A percentile compares a stretch with the other conserved stretches of the same genome.
These are phyloP conservation scores for Avena sativa DNA, from an alignment of 176 grass and related monocot species.

Conservation along the genomic window DNA sequence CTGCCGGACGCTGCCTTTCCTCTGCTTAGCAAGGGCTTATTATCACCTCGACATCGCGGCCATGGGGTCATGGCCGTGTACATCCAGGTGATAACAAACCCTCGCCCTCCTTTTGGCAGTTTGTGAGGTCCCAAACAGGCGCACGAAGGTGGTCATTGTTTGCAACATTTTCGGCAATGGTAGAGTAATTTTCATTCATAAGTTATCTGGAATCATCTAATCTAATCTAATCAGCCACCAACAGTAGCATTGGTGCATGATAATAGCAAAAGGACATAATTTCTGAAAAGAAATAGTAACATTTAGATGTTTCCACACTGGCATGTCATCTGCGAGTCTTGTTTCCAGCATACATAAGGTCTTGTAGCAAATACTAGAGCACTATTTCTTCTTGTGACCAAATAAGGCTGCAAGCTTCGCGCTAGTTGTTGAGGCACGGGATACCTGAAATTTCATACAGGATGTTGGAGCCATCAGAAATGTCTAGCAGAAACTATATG, in stretches of 20 bases:
- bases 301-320: background rate
- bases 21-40: too few species aligned
- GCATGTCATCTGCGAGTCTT: background rate
- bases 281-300: background rate
- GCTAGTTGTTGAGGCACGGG: background rate
- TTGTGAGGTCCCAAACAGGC: too few species aligned
- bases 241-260: too few species aligned
- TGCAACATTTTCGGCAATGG: background rate
- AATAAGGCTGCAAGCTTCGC: background rate
- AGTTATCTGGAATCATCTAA: background rate
- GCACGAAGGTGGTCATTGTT: background rate
- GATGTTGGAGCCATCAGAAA: background rate
- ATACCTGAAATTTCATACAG: background rate
- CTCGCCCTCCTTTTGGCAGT: too few species aligned
- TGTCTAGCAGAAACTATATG: background rate
- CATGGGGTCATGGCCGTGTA: too few species aligned
- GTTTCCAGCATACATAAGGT: background rate
- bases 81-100: too few species aligned
- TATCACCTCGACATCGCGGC: too few species aligned
- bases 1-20: too few species aligned
- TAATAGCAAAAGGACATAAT: background rate
- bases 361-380: background rate
- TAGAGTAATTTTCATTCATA: background rate
- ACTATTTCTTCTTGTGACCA: conserved; percentile 1
- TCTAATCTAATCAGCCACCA: background rate